Evolutionary conservation across 164 flowering plant genomes (phyloP).

Genomic region (Saururus chinensis): DNA sequence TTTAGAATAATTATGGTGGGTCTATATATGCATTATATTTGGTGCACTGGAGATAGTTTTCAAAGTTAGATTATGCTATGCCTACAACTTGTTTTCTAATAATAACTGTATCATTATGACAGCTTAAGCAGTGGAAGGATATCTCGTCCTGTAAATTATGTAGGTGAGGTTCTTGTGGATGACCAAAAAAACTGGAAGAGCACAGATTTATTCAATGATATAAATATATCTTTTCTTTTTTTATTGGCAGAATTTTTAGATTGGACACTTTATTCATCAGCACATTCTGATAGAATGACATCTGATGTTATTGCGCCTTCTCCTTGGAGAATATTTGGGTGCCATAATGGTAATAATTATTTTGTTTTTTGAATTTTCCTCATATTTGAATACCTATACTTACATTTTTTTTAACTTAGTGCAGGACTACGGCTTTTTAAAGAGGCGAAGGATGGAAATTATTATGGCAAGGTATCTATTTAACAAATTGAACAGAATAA

Average conservation of each 20-base stretch:
- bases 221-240: not conserved
- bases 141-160: slow-evolving; percentile 19
- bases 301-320: slow-evolving; percentile 87
- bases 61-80: not conserved
- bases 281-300: slow-evolving; percentile 37
- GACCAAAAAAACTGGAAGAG: not conserved
- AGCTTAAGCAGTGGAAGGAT: slow-evolving; percentile 40
- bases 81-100: not conserved
- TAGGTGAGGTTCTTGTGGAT: slow-evolving; percentile 9
- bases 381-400: slow-evolving; percentile 4
- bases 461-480: slow-evolving; percentile 23
- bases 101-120: slow-evolving; percentile 4
- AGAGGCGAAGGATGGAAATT: slow-evolving; percentile 75
- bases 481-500: not conserved
- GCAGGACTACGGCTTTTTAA: slow-evolving; percentile 81
- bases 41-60: not conserved
- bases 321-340: slow-evolving; percentile 89
- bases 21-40: not conserved
- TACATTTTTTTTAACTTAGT: slow-evolving; percentile 1
- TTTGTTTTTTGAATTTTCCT: slow-evolving; percentile 2
- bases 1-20: not conserved
- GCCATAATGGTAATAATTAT: slow-evolving; percentile 57
- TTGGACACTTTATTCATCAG: slow-evolving; percentile 52
- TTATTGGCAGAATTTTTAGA: slow-evolving; percentile 17
- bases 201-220: not conserved